phyloP scores from a whole-genome alignment of 2,329 filamentous ascomycete genomes.

The Lasiodiplodia hormozganensis region DNA sequence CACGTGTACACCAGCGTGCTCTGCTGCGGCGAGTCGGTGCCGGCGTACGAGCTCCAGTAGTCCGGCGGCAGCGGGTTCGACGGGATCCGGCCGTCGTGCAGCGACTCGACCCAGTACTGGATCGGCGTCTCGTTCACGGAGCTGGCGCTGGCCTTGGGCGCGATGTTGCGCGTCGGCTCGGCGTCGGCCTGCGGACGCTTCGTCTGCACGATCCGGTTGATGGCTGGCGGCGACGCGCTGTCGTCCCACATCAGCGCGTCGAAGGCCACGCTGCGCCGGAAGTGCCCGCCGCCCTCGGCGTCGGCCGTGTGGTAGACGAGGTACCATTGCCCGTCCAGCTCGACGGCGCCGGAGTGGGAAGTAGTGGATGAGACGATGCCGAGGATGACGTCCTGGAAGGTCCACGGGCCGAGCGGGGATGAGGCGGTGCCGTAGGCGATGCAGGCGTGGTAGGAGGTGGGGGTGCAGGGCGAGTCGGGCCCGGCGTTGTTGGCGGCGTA shows the following conservation, averaged over 20 bases:
- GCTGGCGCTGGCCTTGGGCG: conserved; percentile 36
- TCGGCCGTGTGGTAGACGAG: conserved; percentile 49
- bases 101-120: conserved; percentile 48
- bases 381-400: conserved; percentile 43
- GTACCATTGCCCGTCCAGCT: conserved; percentile 40
- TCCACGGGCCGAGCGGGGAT: conserved; percentile 47
- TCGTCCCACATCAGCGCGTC: conserved; percentile 46
- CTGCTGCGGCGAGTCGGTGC: conserved; percentile 40
- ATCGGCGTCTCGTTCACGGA: conserved; percentile 41
- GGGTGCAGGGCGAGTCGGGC: conserved; percentile 46
- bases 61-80: conserved; percentile 46
- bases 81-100: conserved; percentile 44
- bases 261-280: conserved; percentile 47
- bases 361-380: conserved; percentile 49
- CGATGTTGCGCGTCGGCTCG: conserved; percentile 45
- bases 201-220: conserved; percentile 43
- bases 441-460: conserved; percentile 49
- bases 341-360: conserved; percentile 46
- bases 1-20: conserved; percentile 44
- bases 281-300: conserved; percentile 44
- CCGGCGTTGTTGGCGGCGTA: conserved; percentile 51
- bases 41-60: conserved; percentile 48
- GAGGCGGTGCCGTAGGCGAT: conserved; percentile 48
- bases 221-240: conserved; percentile 34
- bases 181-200: conserved; percentile 33